Evolutionary conservation across 2,329 filamentous ascomycete species (phyloP), one percentile per base, ranked within the genome.

Genomic region (Xylaria sp.): DNA sequence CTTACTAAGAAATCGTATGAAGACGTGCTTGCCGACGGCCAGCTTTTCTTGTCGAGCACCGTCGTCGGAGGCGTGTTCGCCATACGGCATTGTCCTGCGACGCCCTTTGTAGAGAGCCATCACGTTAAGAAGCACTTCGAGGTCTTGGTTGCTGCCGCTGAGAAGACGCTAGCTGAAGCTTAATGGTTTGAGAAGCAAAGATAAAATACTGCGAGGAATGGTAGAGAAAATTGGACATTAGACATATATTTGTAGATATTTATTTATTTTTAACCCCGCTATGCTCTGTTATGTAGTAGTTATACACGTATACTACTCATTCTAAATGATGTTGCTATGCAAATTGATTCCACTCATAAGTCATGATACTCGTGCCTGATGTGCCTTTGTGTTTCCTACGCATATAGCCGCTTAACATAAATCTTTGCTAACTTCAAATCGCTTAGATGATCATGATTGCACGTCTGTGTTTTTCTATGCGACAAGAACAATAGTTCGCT

Each of bases 11-110:
- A 86, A 64, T 88, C 97, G 13, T 95, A 93, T 75, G 92, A 96
- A 75, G 80, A 84, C 28, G 86, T 97, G 33, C 95, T 97, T 75
- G 83, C 84, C 2, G 83, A 87, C 8, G 93, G 93, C 0, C 89
- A 93, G 79, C 92, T 97, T 65, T 98, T 93, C 80, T 82, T 98
- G 28, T 98, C 94, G 0, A 91, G 90, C 51, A 92, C 91, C 1
- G 87, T 94, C 4, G 85, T 97, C 13, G 89, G 88, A 9, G 92
- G 89, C 0, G 84, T 89, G 23, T 93, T 93, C 79, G 91, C 92
- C 1, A 97, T 98, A 69, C 86, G 95, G 0, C 89, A 98, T 46
- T 91, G 95, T 25, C 94, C 92, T 66, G 91, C 88, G 0, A 92
- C 92, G 74, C 83, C 87, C 28, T 83, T 88, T 49, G 89, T 91